Evolutionary conservation across 306 rosid species (phyloP).

Genomic region (Mucuna pruriens): DNA sequence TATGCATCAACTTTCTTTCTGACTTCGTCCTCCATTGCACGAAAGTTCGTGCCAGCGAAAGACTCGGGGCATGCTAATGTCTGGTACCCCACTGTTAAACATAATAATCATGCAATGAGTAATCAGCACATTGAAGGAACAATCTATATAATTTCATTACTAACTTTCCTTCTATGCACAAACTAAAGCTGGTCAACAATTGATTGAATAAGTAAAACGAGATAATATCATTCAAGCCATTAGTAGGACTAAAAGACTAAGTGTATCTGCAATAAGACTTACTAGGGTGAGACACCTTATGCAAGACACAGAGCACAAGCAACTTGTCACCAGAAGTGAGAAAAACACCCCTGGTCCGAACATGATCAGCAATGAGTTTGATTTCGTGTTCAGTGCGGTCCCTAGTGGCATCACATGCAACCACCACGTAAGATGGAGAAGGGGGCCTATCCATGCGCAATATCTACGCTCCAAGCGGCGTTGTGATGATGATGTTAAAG

Average conservation of each 20-base stretch:
- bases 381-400: slow-evolving; percentile 53
- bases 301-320: slow-evolving; percentile 66
- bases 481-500: slow-evolving; percentile 23
- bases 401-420: slow-evolving; percentile 76
- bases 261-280: slow-evolving; percentile 29
- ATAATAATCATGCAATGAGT: slow-evolving; percentile 16
- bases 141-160: background rate
- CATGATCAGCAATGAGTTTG: slow-evolving; percentile 38
- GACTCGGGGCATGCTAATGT: slow-evolving; percentile 61
- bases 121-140: background rate
- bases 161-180: background rate
- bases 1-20: slow-evolving; percentile 67
- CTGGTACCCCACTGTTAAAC: slow-evolving; percentile 72
- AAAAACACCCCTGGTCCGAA: slow-evolving; percentile 44
- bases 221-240: background rate
- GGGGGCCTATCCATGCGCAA: slow-evolving; percentile 45
- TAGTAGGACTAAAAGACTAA: background rate
- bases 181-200: background rate
- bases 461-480: slow-evolving; percentile 6
- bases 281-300: slow-evolving; percentile 62
- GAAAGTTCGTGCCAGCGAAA: slow-evolving; percentile 56
- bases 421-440: slow-evolving; percentile 46
- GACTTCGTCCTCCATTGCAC: slow-evolving; percentile 80
- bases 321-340: slow-evolving; percentile 58
- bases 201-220: background rate